phyloP scores from a whole-genome alignment of 2,329 filamentous ascomycete genomes.

The Ophiostoma quercus region DNA sequence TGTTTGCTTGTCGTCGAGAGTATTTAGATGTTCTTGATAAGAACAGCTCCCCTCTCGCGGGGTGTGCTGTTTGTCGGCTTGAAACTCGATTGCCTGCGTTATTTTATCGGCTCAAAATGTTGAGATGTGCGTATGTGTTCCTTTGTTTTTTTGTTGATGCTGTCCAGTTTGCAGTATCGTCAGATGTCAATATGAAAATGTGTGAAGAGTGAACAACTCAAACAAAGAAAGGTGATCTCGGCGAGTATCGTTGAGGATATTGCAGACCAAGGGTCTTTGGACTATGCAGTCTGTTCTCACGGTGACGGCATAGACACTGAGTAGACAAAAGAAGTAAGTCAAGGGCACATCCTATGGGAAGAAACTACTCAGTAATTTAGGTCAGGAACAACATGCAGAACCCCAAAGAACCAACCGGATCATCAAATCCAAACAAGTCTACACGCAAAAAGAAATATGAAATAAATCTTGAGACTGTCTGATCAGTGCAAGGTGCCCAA shows the following conservation, averaged over 20 bases:
- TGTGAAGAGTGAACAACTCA: background rate
- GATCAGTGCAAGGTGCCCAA: background rate
- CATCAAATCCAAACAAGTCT: background rate
- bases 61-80: background rate
- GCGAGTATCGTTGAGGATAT: background rate
- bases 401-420: background rate
- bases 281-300: slow-evolving; percentile 11
- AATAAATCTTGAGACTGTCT: background rate
- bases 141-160: background rate
- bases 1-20: background rate
- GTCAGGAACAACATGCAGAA: background rate
- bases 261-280: background rate
- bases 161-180: background rate
- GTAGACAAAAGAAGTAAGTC: background rate
- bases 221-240: background rate
- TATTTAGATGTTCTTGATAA: background rate
- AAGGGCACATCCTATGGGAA: background rate
- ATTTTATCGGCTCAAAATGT: background rate
- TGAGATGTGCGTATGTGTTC: background rate
- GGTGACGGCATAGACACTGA: background rate
- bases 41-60: background rate
- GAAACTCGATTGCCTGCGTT: background rate
- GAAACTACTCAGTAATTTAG: too few relatives aligned
- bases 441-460: background rate
- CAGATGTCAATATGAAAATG: background rate